Evolutionary conservation across 2,329 filamentous ascomycete species (phyloP), one percentile per base, ranked within the genome.

Genomic region (Fusarium scirpi): DNA sequence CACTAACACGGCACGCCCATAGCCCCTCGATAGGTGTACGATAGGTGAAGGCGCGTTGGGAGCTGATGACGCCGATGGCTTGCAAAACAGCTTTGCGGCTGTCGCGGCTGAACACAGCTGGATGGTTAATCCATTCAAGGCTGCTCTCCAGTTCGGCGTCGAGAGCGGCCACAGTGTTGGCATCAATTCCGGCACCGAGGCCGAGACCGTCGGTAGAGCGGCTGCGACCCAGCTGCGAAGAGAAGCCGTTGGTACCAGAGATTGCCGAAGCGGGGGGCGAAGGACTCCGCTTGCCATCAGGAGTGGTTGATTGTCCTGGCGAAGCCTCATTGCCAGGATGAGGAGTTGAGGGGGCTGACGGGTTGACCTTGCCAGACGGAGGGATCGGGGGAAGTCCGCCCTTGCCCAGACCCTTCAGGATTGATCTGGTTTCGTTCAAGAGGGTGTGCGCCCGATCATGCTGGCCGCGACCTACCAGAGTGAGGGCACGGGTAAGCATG

Each of bases 121-220:
- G 96, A 77, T 99, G 96, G 78, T 92, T 94, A 80, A 99, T 98
- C 96, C 96, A 99, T 81, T 99, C 96, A 18, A 99, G 84, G 53
- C 92, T 93, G 34, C 92, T 89, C 78, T 97, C 94, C 34, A 99
- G 87, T 80, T 99, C 96, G 2, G 92, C 89, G 78, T 99, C 96
- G 20, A 99, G 89, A 4, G 96, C 94, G 25, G 89, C 85, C 75
- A 98, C 95, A 0, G 93, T 96, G 38, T 85, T 86, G 8, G 88
- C 82, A 76, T 99, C 96, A 59, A 99, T 95, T n/a, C 94, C 92
- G 9, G 90, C 88, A 82, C 87, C 72, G 80, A 91, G 62, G 80
- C 86, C 78, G 80, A 93, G 77, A 9, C 83, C 85, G 67, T 89
- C 89, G 53, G 83, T 86, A 6, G 89, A 90, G 7, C 84, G 85